Base-by-base conservation (phyloP, 768 basidiomycete species). In the Lentinula lateritia region DNA sequence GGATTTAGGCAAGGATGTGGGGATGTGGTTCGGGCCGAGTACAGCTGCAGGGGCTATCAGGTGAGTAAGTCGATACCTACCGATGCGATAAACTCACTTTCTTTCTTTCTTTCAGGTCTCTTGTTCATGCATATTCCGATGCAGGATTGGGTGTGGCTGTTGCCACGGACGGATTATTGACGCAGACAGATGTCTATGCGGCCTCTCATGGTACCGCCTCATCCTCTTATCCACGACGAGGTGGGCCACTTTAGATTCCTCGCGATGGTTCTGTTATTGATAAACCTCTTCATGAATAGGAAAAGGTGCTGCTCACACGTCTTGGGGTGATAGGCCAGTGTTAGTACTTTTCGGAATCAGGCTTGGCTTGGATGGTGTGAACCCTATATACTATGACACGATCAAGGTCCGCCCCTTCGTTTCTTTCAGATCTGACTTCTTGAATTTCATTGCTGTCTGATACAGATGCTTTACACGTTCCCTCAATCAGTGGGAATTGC, bases 21-120 rank as follows among this genome's bases (percentile, higher is more conserved):
- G 96, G 0, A 90, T 94, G 72, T 98, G 96, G 96, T 98, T 98
- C 68, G 96, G 96, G 0, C 96, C 96, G 0, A 95, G 92, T 69
- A 94, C 92, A 0, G 97, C 96, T n/a, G 95, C 95, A 7, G 95
- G 95, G 41, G 95, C 94, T 10, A 90, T 98, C 76, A 93, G 90
- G 90, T 93, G 69, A 60, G 81, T 71, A 12, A 41, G 20, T 32
- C 52, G 2, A 43, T 28, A 63, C 53, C 28, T 3, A 28, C 28
- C 3, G 28, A 42, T 42, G 18, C n/a, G 15, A 54, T 43, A 52
- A 18, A 38, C 20, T 50, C 18, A 7, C 35, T 12, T 16, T 50
- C 1, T 54, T 39, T 64, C 35, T 12, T 16, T 50, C 62, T 35
- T 48, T 1, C 68, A 93, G 93, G 72, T 80, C 87, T 0, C 83